Percentiles rank a stretch among this genome's conserved stretches.
These are phyloP conservation scores for Parafenestella ontariensis DNA, from an alignment of 2,329 filamentous ascomycete genomes.

Conservation along the genomic window DNA sequence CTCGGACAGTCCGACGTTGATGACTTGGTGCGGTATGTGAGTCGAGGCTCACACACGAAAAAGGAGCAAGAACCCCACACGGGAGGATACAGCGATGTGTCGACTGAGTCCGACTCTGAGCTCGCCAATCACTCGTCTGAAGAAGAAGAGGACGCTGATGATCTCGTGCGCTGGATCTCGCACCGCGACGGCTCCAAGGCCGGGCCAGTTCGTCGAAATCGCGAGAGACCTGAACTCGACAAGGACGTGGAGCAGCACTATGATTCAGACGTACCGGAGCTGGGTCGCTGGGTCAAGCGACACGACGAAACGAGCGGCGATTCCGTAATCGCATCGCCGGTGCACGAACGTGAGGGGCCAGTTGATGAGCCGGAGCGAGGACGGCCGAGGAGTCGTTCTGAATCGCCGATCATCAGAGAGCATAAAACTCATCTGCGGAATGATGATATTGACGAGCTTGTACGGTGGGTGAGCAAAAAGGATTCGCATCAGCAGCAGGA, in stretches of 20 bases:
- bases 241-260: slow-evolving; percentile 12
- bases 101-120: slow-evolving; percentile 41
- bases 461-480: slow-evolving; percentile 33
- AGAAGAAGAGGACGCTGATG: slow-evolving; percentile 29
- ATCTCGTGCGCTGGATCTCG: slow-evolving; percentile 35
- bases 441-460: slow-evolving; percentile 35
- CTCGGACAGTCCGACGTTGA: slow-evolving; percentile 41
- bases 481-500: slow-evolving; percentile 16
- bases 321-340: slow-evolving; percentile 13
- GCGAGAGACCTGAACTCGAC: slow-evolving; percentile 13
- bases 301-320: slow-evolving; percentile 36
- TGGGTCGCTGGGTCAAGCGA: slow-evolving; percentile 27
- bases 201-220: slow-evolving; percentile 25
- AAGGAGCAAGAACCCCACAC: slow-evolving; percentile 3
- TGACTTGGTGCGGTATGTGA: slow-evolving; percentile 37
- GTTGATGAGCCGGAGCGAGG: slow-evolving; percentile 13
- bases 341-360: slow-evolving; percentile 5
- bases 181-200: slow-evolving; percentile 28
- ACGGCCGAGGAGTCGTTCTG: slow-evolving; percentile 13
- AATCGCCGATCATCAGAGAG: neutral
- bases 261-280: slow-evolving; percentile 33
- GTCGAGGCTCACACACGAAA: slow-evolving; percentile 22
- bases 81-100: slow-evolving; percentile 35
- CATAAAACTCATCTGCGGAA: slow-evolving; percentile 20
- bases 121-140: slow-evolving; percentile 12